These are phyloP conservation scores for Ocimum tenuiflorum DNA, from an alignment of 257 asterid genomes.

Conservation along the genomic window DNA sequence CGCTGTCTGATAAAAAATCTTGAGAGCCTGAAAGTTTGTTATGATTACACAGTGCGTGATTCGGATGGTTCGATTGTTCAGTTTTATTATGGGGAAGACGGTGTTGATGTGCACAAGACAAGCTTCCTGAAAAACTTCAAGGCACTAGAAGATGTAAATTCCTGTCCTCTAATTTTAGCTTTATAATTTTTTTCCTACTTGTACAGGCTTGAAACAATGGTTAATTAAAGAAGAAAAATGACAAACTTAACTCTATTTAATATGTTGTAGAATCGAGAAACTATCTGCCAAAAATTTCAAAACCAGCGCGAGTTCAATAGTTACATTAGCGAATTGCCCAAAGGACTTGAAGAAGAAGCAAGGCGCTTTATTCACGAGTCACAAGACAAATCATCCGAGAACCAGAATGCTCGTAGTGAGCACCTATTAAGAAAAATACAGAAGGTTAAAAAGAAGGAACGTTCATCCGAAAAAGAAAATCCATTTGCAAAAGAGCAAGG, in stretches of 20 bases:
- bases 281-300: constrained; percentile 48
- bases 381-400: constrained; percentile 16
- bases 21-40: constrained; percentile 83
- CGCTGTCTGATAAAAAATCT: constrained; percentile 85
- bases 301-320: constrained; percentile 40
- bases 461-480: constrained; percentile 16
- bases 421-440: constrained; percentile 18
- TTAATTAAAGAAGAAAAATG: background rate
- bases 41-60: constrained; percentile 93
- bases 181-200: background rate
- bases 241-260: constrained; percentile 2
- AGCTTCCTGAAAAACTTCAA: constrained; percentile 78
- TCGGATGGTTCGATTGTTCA: constrained; percentile 93
- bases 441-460: constrained; percentile 28
- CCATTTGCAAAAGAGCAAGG: constrained; percentile 29
- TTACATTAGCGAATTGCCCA: constrained; percentile 67
- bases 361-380: constrained; percentile 28
- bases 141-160: constrained; percentile 70
- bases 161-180: constrained; percentile 9
- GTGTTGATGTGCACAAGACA: constrained; percentile 79
- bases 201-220: constrained; percentile 3
- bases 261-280: constrained; percentile 65
- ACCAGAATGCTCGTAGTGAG: constrained; percentile 15
- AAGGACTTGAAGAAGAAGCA: constrained; percentile 62
- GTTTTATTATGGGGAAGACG: constrained; percentile 93